These are phyloP conservation scores for Trametopsis cervina DNA, from an alignment of 768 basidiomycete species.

Conservation along the genomic window DNA sequence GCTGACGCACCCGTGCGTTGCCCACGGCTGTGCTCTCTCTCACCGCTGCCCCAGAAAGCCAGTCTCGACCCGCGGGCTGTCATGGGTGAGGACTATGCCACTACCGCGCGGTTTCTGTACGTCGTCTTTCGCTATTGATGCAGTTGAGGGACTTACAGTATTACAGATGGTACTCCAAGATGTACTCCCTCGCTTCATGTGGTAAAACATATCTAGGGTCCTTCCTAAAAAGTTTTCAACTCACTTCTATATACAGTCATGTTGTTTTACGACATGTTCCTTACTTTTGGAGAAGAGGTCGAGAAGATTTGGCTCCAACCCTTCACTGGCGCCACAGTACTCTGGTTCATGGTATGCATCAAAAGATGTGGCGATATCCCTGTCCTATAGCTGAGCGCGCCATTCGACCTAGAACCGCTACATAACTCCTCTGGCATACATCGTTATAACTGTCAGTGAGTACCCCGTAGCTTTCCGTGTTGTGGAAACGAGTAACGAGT, in stretches of 20 bases:
- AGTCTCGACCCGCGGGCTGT: too few species aligned
- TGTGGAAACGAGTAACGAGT: too few species aligned
- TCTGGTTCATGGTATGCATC: slow-evolving; percentile 10
- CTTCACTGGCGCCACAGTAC: slow-evolving; percentile 14
- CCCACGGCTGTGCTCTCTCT: too few species aligned
- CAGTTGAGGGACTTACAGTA: too few species aligned
- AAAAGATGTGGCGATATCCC: background rate
- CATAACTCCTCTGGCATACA: slow-evolving; percentile 20
- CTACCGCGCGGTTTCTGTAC: background rate
- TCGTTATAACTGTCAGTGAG: slow-evolving; percentile 22
- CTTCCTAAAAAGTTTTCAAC: background rate
- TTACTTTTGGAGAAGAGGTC: slow-evolving; percentile 13
- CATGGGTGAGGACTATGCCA: background rate
- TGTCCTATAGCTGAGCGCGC: too few species aligned
- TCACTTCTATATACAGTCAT: slow-evolving; percentile 3
- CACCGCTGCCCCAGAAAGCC: too few species aligned
- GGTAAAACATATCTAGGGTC: slow-evolving; percentile 5
- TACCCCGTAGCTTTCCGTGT: slow-evolving; percentile 1
- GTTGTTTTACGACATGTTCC: slow-evolving; percentile 10
- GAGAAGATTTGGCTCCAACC: slow-evolving; percentile 14
- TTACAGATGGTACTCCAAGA: too few species aligned
- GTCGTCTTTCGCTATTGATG: background rate
- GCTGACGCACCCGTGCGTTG: too few species aligned
- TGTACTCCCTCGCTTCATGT: slow-evolving; percentile 11
- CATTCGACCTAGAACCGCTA: slow-evolving; percentile 26